Evolutionary conservation across 176 grass and related monocot species (phyloP), one percentile per base, ranked within the genome.

Genomic region (Aegilops bicornis): DNA sequence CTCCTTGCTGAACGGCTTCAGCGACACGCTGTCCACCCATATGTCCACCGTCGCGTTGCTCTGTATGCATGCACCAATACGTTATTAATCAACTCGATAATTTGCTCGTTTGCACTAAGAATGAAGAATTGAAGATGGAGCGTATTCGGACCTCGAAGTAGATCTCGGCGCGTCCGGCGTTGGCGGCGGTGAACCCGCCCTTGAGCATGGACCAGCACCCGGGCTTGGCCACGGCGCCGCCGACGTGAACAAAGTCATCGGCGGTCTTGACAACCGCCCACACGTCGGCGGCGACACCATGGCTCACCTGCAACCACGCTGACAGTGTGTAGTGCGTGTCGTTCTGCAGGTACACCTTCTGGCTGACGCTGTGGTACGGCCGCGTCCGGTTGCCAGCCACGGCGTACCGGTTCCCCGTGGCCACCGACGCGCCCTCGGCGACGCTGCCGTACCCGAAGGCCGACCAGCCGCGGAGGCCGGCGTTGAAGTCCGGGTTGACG

Each of bases 181-280:
- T 50, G 16, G 77, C 82, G 64, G 89, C 71, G 66, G 96, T 98
- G 45, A 98, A 84, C 3, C 96, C 96, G 58, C 96, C 93, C 82
- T 98, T 98, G 85, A 98, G 90, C 91, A 98, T 95, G 62, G 96
- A 89, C 96, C 93, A 98, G 81, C 96, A 98, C 2, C 91, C 90
- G 20, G 82, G 22, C 64, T 85, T 93, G 32, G 91, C 96, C 52
- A 71, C 75, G 9, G 79, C 83, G 0, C 84, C 84, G 33, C 95
- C 95, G 20, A 83, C 87, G 37, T 89, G 83, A 27, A 94, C 5
- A 74, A 91, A 92, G 58, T 73, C 90, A 20, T 47, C 73, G 42
- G 13, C 4, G 14, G 86, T 95, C 89, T 92, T 94, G 29, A 98
- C 92, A 23, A 95, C 82, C 3, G 64, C 91, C 69, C 78, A 80